phyloP scores from a whole-genome alignment of 2,329 filamentous ascomycete genomes.

The Chrysosporium keratinophilum region DNA sequence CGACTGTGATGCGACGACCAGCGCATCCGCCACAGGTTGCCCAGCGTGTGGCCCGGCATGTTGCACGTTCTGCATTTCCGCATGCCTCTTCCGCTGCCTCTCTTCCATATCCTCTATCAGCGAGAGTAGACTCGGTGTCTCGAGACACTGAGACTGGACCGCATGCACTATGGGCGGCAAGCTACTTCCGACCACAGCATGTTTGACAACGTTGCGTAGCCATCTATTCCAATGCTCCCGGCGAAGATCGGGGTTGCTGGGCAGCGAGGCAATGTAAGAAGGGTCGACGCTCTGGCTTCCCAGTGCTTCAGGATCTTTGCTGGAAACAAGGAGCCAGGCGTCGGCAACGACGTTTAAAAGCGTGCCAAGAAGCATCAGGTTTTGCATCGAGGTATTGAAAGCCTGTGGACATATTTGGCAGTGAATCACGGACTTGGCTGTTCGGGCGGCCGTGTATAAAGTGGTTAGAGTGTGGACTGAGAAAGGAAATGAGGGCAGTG shows the following conservation, averaged over 20 bases:
- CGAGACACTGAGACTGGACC: conserved; percentile 22
- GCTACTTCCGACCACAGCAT: conserved; percentile 28
- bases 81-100: conserved; percentile 36
- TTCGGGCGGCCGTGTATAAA: conserved; percentile 34
- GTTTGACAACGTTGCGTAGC: conserved; percentile 30
- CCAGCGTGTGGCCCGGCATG: neutral
- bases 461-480: conserved; percentile 36
- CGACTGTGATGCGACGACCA: neutral
- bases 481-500: conserved; percentile 35
- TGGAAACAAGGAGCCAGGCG: conserved; percentile 34
- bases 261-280: conserved; percentile 23
- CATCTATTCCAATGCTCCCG: conserved; percentile 29
- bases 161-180: conserved; percentile 19
- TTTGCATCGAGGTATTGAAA: conserved; percentile 36
- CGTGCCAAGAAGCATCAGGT: conserved; percentile 39
- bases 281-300: conserved; percentile 28
- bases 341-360: conserved; percentile 38
- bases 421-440: conserved; percentile 34
- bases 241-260: conserved; percentile 22
- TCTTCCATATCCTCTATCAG: conserved; percentile 34
- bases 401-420: conserved; percentile 34
- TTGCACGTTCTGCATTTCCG: conserved; percentile 13
- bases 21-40: neutral
- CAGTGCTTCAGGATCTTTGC: conserved; percentile 29
- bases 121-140: conserved; percentile 28